phyloP scores from a whole-genome alignment of 768 basidiomycete species.

The Chalciporus sphaerocephalus region DNA sequence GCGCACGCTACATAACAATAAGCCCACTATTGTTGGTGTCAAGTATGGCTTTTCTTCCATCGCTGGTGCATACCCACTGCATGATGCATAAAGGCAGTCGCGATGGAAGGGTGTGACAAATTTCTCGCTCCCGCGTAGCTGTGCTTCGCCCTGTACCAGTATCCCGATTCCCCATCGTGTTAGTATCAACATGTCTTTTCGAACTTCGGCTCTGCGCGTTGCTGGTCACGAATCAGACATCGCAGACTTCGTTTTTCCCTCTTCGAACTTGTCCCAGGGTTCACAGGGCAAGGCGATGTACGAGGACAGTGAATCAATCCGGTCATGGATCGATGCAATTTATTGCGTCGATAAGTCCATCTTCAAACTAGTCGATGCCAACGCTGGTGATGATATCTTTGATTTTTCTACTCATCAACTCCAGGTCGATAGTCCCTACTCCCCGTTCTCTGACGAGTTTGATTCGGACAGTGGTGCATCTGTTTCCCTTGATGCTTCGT shows the following conservation, averaged over 20 bases:
- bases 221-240: constrained; percentile 27
- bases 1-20: constrained; percentile 28
- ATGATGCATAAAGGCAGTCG: constrained; percentile 18
- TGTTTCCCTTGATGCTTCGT: constrained; percentile 12
- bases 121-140: constrained; percentile 20
- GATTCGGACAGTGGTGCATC: constrained; percentile 19
- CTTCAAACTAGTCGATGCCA: constrained; percentile 1
- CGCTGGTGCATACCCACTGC: constrained; percentile 1
- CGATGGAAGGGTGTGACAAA: not conserved
- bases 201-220: constrained; percentile 17
- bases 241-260: constrained; percentile 13
- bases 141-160: constrained; percentile 24
- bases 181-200: constrained; percentile 18
- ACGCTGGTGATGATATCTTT: constrained; percentile 3
- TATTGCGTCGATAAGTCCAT: constrained; percentile 17
- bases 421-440: constrained; percentile 9
- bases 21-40: constrained; percentile 26
- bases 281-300: constrained; percentile 21
- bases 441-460: constrained; percentile 22
- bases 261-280: constrained; percentile 2
- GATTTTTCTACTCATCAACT: constrained; percentile 20
- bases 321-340: constrained; percentile 27
- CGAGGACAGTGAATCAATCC: constrained; percentile 18
- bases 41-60: constrained; percentile 8
- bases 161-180: constrained; percentile 7